Conservation (phyloP, 1,284 basidiomycete species). For the Pseudozyma sp. region DNA sequence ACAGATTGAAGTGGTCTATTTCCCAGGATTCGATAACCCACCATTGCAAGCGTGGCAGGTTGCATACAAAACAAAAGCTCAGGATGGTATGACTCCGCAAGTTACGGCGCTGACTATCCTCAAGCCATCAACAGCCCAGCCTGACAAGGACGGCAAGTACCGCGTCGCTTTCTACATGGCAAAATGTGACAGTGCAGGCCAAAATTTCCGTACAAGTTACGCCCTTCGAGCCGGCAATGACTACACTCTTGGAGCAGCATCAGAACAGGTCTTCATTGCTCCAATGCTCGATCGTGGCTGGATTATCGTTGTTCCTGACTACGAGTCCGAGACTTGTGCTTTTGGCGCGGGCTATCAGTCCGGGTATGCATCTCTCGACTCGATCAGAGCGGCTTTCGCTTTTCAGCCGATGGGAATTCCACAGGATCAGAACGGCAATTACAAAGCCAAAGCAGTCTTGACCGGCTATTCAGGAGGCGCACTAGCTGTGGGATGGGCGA, state of each 20-base stretch:
- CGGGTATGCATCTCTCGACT: slow-evolving; percentile 59
- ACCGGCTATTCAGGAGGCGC: slow-evolving; percentile 67
- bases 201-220: slow-evolving; percentile 49
- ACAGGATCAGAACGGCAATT: slow-evolving; percentile 11
- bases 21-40: slow-evolving; percentile 46
- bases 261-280: slow-evolving; percentile 57
- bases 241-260: slow-evolving; percentile 37
- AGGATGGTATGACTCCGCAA: slow-evolving; percentile 47
- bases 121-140: slow-evolving; percentile 27
- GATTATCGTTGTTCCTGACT: slow-evolving; percentile 58
- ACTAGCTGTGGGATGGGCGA: slow-evolving; percentile 62
- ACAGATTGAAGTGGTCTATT: slow-evolving; percentile 41
- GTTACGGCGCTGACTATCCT: slow-evolving; percentile 52
- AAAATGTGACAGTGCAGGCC: slow-evolving; percentile 44
- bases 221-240: slow-evolving; percentile 39
- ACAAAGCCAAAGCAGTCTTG: slow-evolving; percentile 40
- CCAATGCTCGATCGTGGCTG: slow-evolving; percentile 58
- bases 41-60: slow-evolving; percentile 53
- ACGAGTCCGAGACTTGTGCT: slow-evolving; percentile 59
- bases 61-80: slow-evolving; percentile 47
- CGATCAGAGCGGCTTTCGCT: slow-evolving; percentile 50
- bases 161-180: slow-evolving; percentile 35
- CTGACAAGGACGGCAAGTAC: slow-evolving; percentile 36
- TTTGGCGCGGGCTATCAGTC: slow-evolving; percentile 58
- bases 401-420: slow-evolving; percentile 45